Base-by-base conservation (phyloP, 192 early-diverging fungal species). In the Coemansia sp. region DNA sequence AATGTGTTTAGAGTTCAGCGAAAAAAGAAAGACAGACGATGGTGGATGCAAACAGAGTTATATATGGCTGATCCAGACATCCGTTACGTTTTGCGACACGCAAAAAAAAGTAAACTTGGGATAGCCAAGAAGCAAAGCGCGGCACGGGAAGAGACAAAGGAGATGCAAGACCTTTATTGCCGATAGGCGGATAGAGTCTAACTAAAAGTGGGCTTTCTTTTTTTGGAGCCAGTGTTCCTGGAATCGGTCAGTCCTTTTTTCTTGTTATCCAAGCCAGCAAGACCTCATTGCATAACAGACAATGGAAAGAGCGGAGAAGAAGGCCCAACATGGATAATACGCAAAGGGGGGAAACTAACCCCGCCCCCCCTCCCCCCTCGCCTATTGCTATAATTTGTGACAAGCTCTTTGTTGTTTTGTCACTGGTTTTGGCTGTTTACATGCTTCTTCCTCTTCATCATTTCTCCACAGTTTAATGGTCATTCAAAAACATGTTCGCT, bases 241-340 rank as follows among this genome's bases (percentile, higher is more conserved):
- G 52, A 54, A 54, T 54, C 52, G 52, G 52, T 31, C 19, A 25
- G 52, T 30, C 27, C 33, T 33, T 36, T 11, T n/a, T n/a, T n/a
- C n/a, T n/a, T n/a, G n/a, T n/a, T n/a, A n/a, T 9, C 52, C 28
- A 54, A 54, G 52, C 52, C 52, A 19, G 33, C 52, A 54, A 33
- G n/a, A n/a, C 27, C 14, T 13, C 20, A 8, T 22, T 25, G 6
- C 45, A 5, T 25, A 48, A 23, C 15, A 48, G 45, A 48, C 45
- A 48, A 48, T 25, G 45, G 45, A 15, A 4, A 20, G 27, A 27
- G 56, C 14, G 27, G 42, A 36, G 25, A 41, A 59, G 36, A 23
- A 48, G 19, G 45, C 31, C 19, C 27, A 34, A 34, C 23, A 31
- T 50, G 42, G 59, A 61, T n/a, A 59, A 44, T 11, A 47, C 31